Conservation (phyloP, 352 stramenopile species). For the Halophytophthora batemanensis region DNA sequence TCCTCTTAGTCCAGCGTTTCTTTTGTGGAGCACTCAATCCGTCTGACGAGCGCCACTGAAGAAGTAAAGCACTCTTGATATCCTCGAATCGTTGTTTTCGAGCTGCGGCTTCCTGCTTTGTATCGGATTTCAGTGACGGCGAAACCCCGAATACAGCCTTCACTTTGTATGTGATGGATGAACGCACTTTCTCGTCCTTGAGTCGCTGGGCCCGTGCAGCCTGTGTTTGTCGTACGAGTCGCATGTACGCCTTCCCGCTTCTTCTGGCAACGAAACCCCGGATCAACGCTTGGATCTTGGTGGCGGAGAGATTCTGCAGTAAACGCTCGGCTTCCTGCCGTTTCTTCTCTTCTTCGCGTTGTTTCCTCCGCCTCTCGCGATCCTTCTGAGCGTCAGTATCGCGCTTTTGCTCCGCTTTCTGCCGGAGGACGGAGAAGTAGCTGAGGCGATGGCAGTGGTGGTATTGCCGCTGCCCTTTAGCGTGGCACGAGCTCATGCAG, state of each 20-base stretch:
- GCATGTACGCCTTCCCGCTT: constrained; percentile 44
- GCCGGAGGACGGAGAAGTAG: constrained; percentile 63
- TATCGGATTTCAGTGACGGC: constrained; percentile 53
- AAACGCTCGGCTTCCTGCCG: constrained; percentile 16
- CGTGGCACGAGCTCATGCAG: constrained; percentile 51
- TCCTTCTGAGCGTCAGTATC: constrained; percentile 28
- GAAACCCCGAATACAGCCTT: constrained; percentile 37
- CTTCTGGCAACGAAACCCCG: constrained; percentile 33
- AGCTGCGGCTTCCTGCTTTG: constrained; percentile 37
- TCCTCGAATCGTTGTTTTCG: constrained; percentile 28
- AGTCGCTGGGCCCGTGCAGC: constrained; percentile 34
- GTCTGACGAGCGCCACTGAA: constrained; percentile 24
- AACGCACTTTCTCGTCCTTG: constrained; percentile 38
- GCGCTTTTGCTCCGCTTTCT: constrained; percentile 42
- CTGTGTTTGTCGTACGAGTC: constrained; percentile 46
- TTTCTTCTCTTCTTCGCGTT: constrained; percentile 21
- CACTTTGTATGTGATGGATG: constrained; percentile 38
- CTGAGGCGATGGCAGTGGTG: constrained; percentile 56
- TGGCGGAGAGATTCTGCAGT: constrained; percentile 29
- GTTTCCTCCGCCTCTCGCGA: constrained; percentile 24
- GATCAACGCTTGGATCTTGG: constrained; percentile 37
- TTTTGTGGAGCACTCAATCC: constrained; percentile 16
- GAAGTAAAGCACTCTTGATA: constrained; percentile 51
- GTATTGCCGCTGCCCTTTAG: constrained; percentile 53
- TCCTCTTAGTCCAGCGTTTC: constrained; percentile 47